Percentiles rank a stretch among this genome's conserved stretches.
Conservation (phyloP, 805 yeast genomes). For the Candida sithepensis region DNA sequence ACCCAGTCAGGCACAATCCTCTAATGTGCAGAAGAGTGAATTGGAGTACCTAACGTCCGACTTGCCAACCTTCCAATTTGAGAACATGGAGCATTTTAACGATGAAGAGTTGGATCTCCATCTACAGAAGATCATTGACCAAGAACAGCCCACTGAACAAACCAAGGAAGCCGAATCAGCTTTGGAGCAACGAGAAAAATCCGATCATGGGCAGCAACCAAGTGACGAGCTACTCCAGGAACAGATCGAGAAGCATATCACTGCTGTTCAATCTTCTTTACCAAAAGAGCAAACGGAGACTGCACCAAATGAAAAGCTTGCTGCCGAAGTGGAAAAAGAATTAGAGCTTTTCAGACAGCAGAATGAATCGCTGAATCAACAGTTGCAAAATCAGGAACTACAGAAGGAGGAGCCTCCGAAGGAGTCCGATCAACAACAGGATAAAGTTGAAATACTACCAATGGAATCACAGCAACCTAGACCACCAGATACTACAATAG, state of each 20-base stretch:
- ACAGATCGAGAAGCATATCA: constrained; percentile 2
- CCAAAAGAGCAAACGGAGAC: background rate
- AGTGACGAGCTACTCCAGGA: constrained; percentile 5
- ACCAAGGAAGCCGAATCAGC: background rate
- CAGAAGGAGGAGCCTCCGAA: background rate
- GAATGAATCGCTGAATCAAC: background rate
- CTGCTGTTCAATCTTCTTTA: background rate
- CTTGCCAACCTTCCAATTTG: constrained; percentile 23
- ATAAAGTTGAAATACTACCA: background rate
- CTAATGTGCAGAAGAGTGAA: constrained; percentile 3
- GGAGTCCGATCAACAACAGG: background rate
- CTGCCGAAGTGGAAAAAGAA: constrained; percentile 5
- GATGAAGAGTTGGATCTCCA: constrained; percentile 29
- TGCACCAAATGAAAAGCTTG: background rate
- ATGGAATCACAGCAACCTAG: background rate
- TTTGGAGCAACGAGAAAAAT: background rate
- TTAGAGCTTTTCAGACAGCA: constrained; percentile 5
- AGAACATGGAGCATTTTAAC: constrained; percentile 20
- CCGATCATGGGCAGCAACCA: background rate
- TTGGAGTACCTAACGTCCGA: constrained; percentile 24
- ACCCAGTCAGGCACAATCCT: background rate
- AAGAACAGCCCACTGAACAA: background rate
- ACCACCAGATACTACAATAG: background rate
- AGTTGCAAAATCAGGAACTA: background rate
- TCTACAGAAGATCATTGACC: constrained; percentile 25